Conservation (phyloP, 352 stramenopile genomes). For the Halophytophthora polymorphica region DNA sequence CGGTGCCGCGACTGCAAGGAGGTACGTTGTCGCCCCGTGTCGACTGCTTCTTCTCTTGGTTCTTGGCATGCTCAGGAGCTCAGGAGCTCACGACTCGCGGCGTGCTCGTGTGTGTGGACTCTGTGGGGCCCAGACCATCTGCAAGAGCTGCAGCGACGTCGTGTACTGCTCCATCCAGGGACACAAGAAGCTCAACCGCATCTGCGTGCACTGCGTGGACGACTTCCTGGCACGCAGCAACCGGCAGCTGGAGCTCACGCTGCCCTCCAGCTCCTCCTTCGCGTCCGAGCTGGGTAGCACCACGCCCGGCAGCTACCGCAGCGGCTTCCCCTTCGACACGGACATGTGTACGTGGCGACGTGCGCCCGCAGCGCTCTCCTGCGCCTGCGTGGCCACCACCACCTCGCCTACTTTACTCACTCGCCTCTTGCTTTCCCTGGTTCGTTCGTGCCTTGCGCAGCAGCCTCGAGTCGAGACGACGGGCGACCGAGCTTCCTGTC, state of each 20-base stretch:
- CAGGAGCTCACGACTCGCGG: not conserved
- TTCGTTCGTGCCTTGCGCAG: constrained; percentile 9
- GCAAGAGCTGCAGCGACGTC: constrained; percentile 60
- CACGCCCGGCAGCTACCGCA: constrained; percentile 11
- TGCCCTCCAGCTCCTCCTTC: constrained; percentile 24
- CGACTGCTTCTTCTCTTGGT: not conserved
- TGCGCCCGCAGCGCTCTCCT: too few relatives aligned
- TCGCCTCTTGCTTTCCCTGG: not conserved
- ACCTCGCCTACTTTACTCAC: too few relatives aligned
- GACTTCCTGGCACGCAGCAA: constrained; percentile 25
- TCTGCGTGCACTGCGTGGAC: constrained; percentile 62
- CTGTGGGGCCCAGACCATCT: constrained; percentile 23
- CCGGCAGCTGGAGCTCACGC: constrained; percentile 23
- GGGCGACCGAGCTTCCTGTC: constrained; percentile 14
- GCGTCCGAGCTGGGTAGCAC: constrained; percentile 12
- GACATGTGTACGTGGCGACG: constrained; percentile 10
- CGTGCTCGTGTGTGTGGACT: constrained; percentile 5
- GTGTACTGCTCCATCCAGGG: constrained; percentile 61
- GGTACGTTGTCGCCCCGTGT: constrained; percentile 14
- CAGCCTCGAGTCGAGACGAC: constrained; percentile 11
- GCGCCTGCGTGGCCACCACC: too few relatives aligned
- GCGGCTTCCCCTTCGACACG: constrained; percentile 14
- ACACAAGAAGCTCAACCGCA: constrained; percentile 65
- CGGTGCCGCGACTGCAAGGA: constrained; percentile 62
- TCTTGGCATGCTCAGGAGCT: not conserved